Percentiles rank a stretch among this genome's conserved stretches.
phyloP scores from a whole-genome alignment of 495 filamentous ascomycete genomes.

The Talaromyces adpressus region DNA sequence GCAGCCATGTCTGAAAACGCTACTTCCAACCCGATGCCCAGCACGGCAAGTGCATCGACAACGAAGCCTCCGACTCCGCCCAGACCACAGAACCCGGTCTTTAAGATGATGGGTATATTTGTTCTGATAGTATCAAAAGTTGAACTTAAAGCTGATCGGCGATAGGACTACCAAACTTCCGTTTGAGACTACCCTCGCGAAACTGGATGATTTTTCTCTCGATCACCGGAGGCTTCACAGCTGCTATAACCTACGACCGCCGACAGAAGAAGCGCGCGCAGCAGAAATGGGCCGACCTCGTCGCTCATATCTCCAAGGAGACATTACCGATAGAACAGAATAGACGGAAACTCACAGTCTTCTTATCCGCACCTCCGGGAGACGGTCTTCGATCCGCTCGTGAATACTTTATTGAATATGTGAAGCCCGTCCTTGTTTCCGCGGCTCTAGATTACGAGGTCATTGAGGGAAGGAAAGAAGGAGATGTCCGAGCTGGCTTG shows the following conservation, averaged over 20 bases:
- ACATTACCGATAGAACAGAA: slow-evolving; percentile 61
- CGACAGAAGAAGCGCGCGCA: slow-evolving; percentile 76
- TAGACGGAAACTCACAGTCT: slow-evolving; percentile 80
- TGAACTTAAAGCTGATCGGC: neutral
- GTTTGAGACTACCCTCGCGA: slow-evolving; percentile 81
- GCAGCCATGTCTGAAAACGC: slow-evolving; percentile 2
- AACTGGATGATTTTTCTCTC: slow-evolving; percentile 96
- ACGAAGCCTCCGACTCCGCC: slow-evolving; percentile 25
- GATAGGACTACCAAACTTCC: slow-evolving; percentile 65
- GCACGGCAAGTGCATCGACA: slow-evolving; percentile 21
- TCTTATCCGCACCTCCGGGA: slow-evolving; percentile 75
- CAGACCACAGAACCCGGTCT: slow-evolving; percentile 55
- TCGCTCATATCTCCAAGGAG: slow-evolving; percentile 80
- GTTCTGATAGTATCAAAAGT: neutral
- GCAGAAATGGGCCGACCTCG: slow-evolving; percentile 77
- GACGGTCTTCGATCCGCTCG: slow-evolving; percentile 75
- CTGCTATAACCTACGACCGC: slow-evolving; percentile 80
- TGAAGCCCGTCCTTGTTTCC: slow-evolving; percentile 87
- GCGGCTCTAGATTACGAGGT: slow-evolving; percentile 93
- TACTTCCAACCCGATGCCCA: neutral
- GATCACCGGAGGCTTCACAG: slow-evolving; percentile 68
- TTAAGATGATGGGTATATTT: slow-evolving; percentile 63
- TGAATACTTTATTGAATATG: slow-evolving; percentile 91
- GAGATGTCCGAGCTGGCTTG: slow-evolving; percentile 73
- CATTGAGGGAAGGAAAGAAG: slow-evolving; percentile 81